Base-by-base conservation (phyloP, 352 stramenopile genomes). In the Pythium sp. region DNA sequence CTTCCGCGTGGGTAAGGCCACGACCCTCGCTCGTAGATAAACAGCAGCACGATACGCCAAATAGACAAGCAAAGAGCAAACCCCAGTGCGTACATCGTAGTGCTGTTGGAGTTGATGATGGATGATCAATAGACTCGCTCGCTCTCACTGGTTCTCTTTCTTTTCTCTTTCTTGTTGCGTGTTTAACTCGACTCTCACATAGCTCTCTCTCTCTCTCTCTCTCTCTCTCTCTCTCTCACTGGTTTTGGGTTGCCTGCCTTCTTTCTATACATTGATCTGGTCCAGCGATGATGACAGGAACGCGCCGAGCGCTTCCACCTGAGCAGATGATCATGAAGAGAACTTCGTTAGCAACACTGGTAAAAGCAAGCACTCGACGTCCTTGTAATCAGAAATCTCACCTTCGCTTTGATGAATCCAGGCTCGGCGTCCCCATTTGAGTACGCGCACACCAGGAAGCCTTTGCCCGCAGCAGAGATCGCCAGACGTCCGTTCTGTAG, bases 361-460 rank as follows among this genome's bases (percentile, higher is more conserved):
- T 36, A 5, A 3, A 1, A 3, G 5, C 28, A 28, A 26, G 26
- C 61, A n/a, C 24, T 30, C 28, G 14, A 43, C 15, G 11, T 3
- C 11, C 2, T 9, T 12, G 30, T n/a, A 22, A 36, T 12, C 24
- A 58, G 26, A 12, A 55, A 7, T 28, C 65, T 12, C 28, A 92
- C 84, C 79, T 93, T 93, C 24, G 79, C 76, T 69, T 95, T 95
- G 57, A 95, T 75, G 24, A 92, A 66, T 58, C 87, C 87, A 28
- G 81, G 68, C 11, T 82, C 80, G 1, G 80, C 74, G 41, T 87
- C 75, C 9, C 72, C 79, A 60, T 71, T 75, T 34, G 86, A 90
- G 73, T 93, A 92, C 3, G 84, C 86, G 72, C 86, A 94, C 0
- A 95, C 69, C 26, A 95, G 65, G 64, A 94, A 95, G 64, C 70